Conservation (phyloP, 192 early-diverging fungal species). For the Entrophospora sp. region DNA sequence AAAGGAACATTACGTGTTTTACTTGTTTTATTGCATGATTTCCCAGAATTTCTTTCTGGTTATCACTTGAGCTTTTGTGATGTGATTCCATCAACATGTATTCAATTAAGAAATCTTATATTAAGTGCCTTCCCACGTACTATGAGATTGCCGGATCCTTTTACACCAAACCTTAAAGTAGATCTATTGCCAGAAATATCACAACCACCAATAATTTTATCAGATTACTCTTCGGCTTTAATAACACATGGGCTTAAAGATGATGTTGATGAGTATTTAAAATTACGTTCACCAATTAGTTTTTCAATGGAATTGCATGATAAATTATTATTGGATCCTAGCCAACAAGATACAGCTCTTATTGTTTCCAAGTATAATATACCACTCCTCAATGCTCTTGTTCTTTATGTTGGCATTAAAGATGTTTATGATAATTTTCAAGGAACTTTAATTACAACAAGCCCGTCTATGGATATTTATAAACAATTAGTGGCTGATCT, state of each 20-base stretch:
- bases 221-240: constrained; percentile 69
- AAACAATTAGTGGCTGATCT: constrained; percentile 65
- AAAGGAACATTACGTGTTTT: constrained; percentile 82
- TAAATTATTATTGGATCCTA: constrained; percentile 38
- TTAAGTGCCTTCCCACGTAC: constrained; percentile 92
- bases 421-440: too few relatives aligned
- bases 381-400: constrained; percentile 75
- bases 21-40: constrained; percentile 90
- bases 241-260: constrained; percentile 51
- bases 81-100: constrained; percentile 82
- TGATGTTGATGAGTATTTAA: constrained; percentile 67
- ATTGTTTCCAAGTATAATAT: constrained; percentile 61
- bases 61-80: constrained; percentile 89
- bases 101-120: constrained; percentile 93
- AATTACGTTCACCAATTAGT: constrained; percentile 41
- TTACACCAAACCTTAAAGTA: constrained; percentile 90
- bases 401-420: constrained; percentile 77
- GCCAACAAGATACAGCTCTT: constrained; percentile 26
- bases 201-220: constrained; percentile 75
- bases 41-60: constrained; percentile 92
- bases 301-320: constrained; percentile 54
- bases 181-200: constrained; percentile 84
- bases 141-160: constrained; percentile 95
- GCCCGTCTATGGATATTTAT: constrained; percentile 76
- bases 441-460: constrained; percentile 42